A percentile compares a stretch with the other conserved stretches of the same genome.
These are phyloP conservation scores for Arabis alpina DNA, from an alignment of 345 rosid genomes.

Conservation along the genomic window DNA sequence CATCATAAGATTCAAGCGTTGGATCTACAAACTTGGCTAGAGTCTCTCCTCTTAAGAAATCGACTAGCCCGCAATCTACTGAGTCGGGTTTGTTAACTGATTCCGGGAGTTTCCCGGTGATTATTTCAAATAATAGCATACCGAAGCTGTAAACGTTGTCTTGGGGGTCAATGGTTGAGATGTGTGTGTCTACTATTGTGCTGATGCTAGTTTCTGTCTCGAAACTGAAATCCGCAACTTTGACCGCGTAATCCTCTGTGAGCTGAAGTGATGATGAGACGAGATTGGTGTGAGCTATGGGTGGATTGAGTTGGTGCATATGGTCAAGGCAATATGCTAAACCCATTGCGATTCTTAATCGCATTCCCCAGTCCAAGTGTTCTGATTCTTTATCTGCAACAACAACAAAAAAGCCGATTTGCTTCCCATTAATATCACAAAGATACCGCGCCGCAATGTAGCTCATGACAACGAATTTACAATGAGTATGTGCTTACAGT, in stretches of 20 bases:
- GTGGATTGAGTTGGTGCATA: constrained; percentile 80
- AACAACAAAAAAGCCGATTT: not conserved
- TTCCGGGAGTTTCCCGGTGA: constrained; percentile 74
- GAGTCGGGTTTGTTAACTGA: constrained; percentile 48
- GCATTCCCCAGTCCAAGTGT: constrained; percentile 83
- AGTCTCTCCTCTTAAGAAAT: constrained; percentile 50
- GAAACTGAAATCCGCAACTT: constrained; percentile 72
- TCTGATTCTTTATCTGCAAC: constrained; percentile 85
- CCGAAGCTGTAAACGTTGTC: constrained; percentile 77
- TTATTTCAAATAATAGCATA: constrained; percentile 69
- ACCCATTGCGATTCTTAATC: constrained; percentile 88
- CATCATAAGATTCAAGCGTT: constrained; percentile 58
- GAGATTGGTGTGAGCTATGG: constrained; percentile 63
- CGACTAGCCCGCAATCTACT: constrained; percentile 60
- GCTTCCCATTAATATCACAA: constrained; percentile 8
- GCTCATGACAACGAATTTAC: not conserved
- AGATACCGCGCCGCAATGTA: not conserved
- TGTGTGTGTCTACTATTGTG: constrained; percentile 39
- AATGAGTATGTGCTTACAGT: constrained; percentile 48
- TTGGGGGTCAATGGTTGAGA: constrained; percentile 37
- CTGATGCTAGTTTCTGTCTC: constrained; percentile 45
- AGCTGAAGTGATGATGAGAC: constrained; percentile 71
- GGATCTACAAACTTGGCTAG: constrained; percentile 71
- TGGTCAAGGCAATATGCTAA: constrained; percentile 82
- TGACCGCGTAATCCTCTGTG: constrained; percentile 91